These are phyloP conservation scores for Blastomyces emzantsi DNA, from an alignment of 2,329 filamentous ascomycete genomes.

Conservation along the genomic window DNA sequence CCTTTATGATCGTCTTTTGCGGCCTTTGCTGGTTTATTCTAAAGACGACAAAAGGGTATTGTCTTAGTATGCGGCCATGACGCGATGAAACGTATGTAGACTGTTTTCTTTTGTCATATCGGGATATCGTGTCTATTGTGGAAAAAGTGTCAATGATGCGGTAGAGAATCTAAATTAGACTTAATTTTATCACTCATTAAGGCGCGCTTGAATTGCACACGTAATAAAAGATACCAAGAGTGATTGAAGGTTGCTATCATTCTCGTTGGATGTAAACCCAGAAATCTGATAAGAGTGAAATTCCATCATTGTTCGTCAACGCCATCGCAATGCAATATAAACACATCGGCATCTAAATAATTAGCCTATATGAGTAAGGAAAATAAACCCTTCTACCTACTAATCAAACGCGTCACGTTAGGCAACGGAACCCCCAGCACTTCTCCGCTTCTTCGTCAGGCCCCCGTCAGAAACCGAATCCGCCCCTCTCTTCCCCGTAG, in stretches of 20 bases:
- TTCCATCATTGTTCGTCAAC: not conserved
- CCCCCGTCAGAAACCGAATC: slow-evolving; percentile 10
- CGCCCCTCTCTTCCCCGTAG: slow-evolving; percentile 22
- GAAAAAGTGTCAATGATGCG: not conserved
- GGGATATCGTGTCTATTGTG: not conserved
- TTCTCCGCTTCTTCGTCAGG: slow-evolving; percentile 13
- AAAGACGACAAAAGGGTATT: not conserved
- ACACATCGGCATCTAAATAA: not conserved
- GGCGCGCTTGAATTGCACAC: not conserved
- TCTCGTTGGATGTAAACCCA: not conserved
- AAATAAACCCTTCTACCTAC: not conserved
- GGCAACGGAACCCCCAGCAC: slow-evolving; percentile 2
- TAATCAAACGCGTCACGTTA: not conserved
- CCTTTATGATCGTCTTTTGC: slow-evolving; percentile 7
- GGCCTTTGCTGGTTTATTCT: not conserved
- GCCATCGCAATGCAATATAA: slow-evolving; percentile 2
- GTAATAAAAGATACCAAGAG: not conserved
- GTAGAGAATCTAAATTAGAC: slow-evolving; percentile 2
- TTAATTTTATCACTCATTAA: not conserved
- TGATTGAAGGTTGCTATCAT: not conserved
- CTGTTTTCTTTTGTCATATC: not conserved
- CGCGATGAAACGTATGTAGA: slow-evolving; percentile 2
- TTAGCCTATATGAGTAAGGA: not conserved
- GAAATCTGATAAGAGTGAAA: not conserved
- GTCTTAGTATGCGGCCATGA: not conserved